phyloP scores from a whole-genome alignment of 2,329 filamentous ascomycete genomes.

The Aureobasidium subglaciale region DNA sequence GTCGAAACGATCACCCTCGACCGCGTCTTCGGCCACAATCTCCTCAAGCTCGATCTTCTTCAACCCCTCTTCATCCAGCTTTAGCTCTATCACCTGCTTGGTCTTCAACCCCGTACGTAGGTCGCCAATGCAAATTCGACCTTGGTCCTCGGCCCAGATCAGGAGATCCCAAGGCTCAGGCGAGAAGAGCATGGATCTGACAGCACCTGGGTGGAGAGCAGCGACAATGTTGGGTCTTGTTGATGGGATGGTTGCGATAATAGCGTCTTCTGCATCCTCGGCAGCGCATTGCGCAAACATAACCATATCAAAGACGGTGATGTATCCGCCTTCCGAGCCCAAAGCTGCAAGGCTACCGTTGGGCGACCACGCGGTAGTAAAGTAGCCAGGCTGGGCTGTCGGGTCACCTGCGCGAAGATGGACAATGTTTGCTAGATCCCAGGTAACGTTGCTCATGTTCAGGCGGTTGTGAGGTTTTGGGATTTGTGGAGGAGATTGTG shows the following conservation, averaged over 20 bases:
- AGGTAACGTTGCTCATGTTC: conserved; percentile 30
- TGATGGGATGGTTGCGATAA: conserved; percentile 70
- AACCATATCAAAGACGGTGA: conserved; percentile 63
- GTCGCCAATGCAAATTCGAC: conserved; percentile 67
- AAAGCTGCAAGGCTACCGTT: conserved; percentile 66
- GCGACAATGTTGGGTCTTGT: conserved; percentile 54
- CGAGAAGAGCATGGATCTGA: conserved; percentile 87
- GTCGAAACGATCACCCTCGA: conserved; percentile 38
- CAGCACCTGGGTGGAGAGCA: conserved; percentile 54
- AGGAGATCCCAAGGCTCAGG: conserved; percentile 84
- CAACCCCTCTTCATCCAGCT: conserved; percentile 49
- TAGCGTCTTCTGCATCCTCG: conserved; percentile 41
- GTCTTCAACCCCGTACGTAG: conserved; percentile 58
- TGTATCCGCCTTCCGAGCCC: conserved; percentile 72
- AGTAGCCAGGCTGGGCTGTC: conserved; percentile 51
- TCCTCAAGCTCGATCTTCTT: conserved; percentile 49
- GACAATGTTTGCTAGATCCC: conserved; percentile 36
- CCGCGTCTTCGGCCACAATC: conserved; percentile 12
- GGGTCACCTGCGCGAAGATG: conserved; percentile 34
- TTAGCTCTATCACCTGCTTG: conserved; percentile 62
- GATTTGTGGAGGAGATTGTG: conserved; percentile 28
- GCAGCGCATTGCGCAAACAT: conserved; percentile 26
- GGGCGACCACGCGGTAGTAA: conserved; percentile 69
- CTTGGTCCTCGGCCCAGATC: conserved; percentile 88
- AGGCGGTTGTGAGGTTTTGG: conserved; percentile 32